Evolutionary conservation across 169 alveolate genomes (phyloP).

Genomic region (Plasmodium coatneyi): DNA sequence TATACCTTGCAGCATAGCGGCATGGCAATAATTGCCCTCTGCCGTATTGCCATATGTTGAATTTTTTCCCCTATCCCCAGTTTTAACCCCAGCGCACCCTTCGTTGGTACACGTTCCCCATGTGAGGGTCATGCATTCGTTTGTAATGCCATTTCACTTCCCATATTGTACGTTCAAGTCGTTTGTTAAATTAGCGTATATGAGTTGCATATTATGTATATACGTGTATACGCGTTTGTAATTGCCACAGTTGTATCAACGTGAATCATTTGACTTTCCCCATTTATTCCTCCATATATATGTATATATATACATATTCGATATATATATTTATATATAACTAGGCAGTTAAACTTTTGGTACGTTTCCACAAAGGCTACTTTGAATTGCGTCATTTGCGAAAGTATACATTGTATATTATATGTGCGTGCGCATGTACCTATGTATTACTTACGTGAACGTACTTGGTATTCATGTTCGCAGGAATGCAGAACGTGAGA

Average conservation of each 20-base stretch:
- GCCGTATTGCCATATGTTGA: neutral
- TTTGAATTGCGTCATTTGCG: neutral
- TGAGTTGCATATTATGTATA: neutral
- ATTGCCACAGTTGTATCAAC: conserved; percentile 30
- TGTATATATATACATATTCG: too few relatives aligned
- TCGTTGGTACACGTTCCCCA: neutral
- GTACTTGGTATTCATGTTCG: neutral
- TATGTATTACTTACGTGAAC: neutral
- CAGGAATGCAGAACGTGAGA: neutral
- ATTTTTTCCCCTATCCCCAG: neutral
- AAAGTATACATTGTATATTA: neutral
- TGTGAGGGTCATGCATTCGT: neutral
- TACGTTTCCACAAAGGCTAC: neutral
- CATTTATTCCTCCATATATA: neutral
- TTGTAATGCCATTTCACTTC: neutral
- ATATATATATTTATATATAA: neutral
- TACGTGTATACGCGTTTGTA: neutral
- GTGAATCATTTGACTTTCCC: conserved; percentile 9
- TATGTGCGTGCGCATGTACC: neutral
- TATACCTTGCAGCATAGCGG: neutral
- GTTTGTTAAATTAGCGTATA: neutral
- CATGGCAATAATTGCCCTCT: neutral
- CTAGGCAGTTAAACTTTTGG: neutral
- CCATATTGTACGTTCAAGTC: neutral
- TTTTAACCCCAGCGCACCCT: neutral